Conservation (phyloP, 75 land plant species). For the Cryptomeria japonica region DNA sequence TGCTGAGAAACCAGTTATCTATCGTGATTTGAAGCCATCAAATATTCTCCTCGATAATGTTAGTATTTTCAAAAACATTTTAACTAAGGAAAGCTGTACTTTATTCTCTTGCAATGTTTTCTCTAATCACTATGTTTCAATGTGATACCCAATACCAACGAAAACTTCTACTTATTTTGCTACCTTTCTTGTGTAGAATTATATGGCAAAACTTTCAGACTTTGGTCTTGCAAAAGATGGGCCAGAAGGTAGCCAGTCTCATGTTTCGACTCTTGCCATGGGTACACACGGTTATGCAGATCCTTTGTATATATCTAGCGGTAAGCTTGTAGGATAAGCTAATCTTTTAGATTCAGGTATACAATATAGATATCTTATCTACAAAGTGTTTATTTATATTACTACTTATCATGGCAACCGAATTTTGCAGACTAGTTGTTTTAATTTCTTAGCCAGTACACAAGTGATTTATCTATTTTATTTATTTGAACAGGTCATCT, state of each 20-base stretch:
- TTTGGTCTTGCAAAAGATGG: conserved; percentile 6
- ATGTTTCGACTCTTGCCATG: conserved; percentile 4
- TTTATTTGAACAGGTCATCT: conserved; percentile 52
- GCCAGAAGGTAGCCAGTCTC: conserved; percentile 6
- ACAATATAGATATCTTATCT: neutral
- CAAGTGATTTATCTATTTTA: neutral
- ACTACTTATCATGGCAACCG: no score
- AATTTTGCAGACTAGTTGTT: neutral
- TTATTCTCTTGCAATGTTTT: no score
- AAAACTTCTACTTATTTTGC: neutral
- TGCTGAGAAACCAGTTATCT: no score
- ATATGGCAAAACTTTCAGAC: neutral
- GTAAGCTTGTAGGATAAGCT: neutral
- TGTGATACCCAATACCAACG: neutral
- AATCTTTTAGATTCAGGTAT: neutral
- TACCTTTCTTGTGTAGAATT: neutral
- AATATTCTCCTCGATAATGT: conserved; percentile 36
- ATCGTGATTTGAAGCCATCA: no score
- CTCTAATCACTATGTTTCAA: neutral
- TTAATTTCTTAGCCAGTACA: neutral
- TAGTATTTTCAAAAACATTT: conserved; percentile 13
- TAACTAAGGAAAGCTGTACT: neutral
- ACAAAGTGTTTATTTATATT: no score
- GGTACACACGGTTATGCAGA: conserved; percentile 10
- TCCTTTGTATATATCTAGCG: neutral